A percentile compares a stretch with the other conserved stretches of the same genome.
These are phyloP conservation scores for Artemisia annua DNA, from an alignment of 129 eudicot species.

Conservation along the genomic window DNA sequence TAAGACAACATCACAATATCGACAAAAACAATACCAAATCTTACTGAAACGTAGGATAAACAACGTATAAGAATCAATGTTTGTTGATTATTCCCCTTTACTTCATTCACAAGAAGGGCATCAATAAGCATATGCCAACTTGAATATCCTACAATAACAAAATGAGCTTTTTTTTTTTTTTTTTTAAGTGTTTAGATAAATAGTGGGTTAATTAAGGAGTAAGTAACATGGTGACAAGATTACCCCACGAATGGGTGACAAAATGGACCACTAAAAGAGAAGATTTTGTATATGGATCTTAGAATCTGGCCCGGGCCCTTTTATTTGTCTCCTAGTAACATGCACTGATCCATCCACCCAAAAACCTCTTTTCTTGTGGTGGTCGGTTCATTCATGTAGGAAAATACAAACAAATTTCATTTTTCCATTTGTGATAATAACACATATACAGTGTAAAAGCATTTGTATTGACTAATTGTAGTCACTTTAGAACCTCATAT, in stretches of 20 bases:
- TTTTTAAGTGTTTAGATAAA: neutral
- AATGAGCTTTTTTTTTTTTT: neutral
- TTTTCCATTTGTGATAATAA: neutral
- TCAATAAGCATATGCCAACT: too few relatives aligned
- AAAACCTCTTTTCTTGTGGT: constrained; percentile 12
- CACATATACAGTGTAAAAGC: neutral
- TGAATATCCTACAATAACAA: too few relatives aligned
- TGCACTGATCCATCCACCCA: constrained; percentile 19
- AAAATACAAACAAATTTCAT: too few relatives aligned
- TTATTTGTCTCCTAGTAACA: constrained; percentile 20
- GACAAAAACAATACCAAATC: too few relatives aligned
- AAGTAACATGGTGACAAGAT: constrained; percentile 3
- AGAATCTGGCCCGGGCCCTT: constrained; percentile 6
- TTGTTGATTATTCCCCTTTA: too few relatives aligned
- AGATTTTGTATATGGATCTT: neutral
- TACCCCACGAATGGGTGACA: constrained; percentile 19
- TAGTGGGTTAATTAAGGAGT: neutral
- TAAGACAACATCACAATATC: too few relatives aligned
- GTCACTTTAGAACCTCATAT: neutral
- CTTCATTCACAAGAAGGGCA: too few relatives aligned
- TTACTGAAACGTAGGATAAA: too few relatives aligned
- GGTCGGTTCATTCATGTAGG: constrained; percentile 3
- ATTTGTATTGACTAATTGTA: neutral
- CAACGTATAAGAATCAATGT: too few relatives aligned
- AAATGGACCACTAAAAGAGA: constrained; percentile 18